Base-by-base conservation (phyloP, 176 grass and related monocot genomes). In the Oryza brachyantha region DNA sequence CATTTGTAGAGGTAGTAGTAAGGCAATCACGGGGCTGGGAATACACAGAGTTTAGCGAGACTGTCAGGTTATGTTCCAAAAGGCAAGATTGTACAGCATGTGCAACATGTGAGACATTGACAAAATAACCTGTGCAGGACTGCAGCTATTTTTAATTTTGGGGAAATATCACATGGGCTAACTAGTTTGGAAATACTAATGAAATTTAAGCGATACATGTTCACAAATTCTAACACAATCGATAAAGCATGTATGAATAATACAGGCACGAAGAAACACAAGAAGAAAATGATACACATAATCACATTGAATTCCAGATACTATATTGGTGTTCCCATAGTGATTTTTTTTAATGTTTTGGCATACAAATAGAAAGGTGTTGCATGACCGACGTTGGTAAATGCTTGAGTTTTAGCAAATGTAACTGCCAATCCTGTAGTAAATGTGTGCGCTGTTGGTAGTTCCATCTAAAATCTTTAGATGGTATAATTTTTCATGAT, bases 21-120 rank as follows among this genome's bases (percentile, higher is more conserved):
- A 86, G 75, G 68, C 92, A 94, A 74, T 98, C 95, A 58, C 90
- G 87, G 74, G 95, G 92, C 92, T 98, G 77, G 54, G 80, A 88
- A 64, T 22, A 81, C 75, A 8, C 42, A 7, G 36, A 84, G 64
- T n/a, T 84, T 19, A 84, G 82, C 58, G 81, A 26, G 6, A 5
- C 3, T 7, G 28, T 35, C 55, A 70, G 8, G 13, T 46, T 46
- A 16, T 46, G 10, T 46, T 46, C 16, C 3, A 16, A 46, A 46
- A 46, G 4, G 4, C 0, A 46, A 46, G 41, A 43, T 43, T 43
- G 9, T 5, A 43, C 17, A 52, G 1, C 46, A 21, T 21, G 13
- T 52, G 46, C 17, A 52, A 21, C 46, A 52, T 52, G 1, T 52
- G 46, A 50, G 17, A 21, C 46, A 52, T 68, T 80, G 72, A 5